Percentiles rank a stretch among this genome's conserved stretches.
These are phyloP conservation scores for Tagetes patula DNA, from an alignment of 129 eudicot genomes.

Conservation along the genomic window DNA sequence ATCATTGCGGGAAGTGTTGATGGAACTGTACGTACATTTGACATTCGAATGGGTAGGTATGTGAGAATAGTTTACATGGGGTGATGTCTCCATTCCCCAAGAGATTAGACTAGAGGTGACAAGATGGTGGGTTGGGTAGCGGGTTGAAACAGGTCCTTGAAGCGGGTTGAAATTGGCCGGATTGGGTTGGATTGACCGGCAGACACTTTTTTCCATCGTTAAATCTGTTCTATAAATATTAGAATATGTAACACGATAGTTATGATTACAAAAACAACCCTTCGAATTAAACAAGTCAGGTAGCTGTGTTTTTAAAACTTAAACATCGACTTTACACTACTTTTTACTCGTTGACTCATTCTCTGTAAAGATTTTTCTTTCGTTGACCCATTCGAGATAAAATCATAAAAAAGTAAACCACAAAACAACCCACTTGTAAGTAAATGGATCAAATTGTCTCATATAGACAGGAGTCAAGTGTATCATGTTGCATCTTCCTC, in stretches of 20 bases:
- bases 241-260: neutral
- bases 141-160: neutral
- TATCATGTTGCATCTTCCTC: neutral
- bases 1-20: slow-evolving; percentile 99
- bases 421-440: neutral
- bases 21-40: slow-evolving; percentile 97
- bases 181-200: slow-evolving; percentile 6
- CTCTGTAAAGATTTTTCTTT: neutral
- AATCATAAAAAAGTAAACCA: neutral
- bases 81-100: neutral
- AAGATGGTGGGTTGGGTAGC: neutral
- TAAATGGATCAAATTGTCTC: neutral
- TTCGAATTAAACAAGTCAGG: neutral
- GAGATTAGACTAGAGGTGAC: neutral
- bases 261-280: neutral
- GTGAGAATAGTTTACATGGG: slow-evolving; percentile 28
- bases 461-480: neutral
- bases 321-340: neutral
- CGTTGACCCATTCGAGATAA: neutral
- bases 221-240: neutral
- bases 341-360: neutral
- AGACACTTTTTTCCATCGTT: neutral
- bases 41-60: slow-evolving; percentile 94
- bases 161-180: neutral
- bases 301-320: neutral